Conservation (phyloP, 768 basidiomycete species). For the Leucocoprinus sp. region DNA sequence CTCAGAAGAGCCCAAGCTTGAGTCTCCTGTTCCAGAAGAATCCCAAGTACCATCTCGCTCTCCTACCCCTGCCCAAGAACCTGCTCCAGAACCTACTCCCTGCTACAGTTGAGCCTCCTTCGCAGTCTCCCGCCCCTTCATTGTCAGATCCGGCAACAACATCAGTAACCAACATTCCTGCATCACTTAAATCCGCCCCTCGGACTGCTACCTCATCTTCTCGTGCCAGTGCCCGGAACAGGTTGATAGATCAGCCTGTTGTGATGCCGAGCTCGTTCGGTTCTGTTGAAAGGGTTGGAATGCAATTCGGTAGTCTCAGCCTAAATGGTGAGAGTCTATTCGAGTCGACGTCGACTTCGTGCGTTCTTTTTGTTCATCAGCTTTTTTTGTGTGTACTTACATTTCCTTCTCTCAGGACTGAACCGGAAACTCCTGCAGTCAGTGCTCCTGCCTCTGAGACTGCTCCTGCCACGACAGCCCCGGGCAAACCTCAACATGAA, state of each 20-base stretch:
- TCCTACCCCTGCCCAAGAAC: conserved; percentile 24
- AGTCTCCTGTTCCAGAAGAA: conserved; percentile 20
- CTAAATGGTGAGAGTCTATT: conserved; percentile 60
- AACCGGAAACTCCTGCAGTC: conserved; percentile 23
- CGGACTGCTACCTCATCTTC: conserved; percentile 48
- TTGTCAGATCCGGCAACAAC: conserved; percentile 23
- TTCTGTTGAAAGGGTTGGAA: conserved; percentile 70
- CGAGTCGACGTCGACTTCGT: conserved; percentile 47
- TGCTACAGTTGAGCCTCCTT: conserved; percentile 27
- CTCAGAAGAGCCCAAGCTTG: conserved; percentile 20
- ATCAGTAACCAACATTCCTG: conserved; percentile 31
- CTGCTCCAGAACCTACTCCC: conserved; percentile 19
- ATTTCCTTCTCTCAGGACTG: conserved; percentile 19
- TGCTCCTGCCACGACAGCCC: conserved; percentile 19
- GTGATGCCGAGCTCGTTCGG: conserved; percentile 71
- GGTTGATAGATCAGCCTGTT: conserved; percentile 70
- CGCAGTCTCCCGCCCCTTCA: conserved; percentile 23
- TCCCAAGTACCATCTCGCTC: conserved; percentile 21
- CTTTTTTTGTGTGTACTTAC: conserved; percentile 5
- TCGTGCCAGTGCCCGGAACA: conserved; percentile 55
- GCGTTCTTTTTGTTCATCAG: conserved; percentile 21
- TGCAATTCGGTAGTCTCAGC: conserved; percentile 85
- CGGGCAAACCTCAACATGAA: conserved; percentile 23
- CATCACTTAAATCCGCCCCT: conserved; percentile 42
- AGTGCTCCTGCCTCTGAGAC: conserved; percentile 22